Evolutionary conservation across 129 eudicot genomes (phyloP).

Genomic region (Flaveria ramosissima): DNA sequence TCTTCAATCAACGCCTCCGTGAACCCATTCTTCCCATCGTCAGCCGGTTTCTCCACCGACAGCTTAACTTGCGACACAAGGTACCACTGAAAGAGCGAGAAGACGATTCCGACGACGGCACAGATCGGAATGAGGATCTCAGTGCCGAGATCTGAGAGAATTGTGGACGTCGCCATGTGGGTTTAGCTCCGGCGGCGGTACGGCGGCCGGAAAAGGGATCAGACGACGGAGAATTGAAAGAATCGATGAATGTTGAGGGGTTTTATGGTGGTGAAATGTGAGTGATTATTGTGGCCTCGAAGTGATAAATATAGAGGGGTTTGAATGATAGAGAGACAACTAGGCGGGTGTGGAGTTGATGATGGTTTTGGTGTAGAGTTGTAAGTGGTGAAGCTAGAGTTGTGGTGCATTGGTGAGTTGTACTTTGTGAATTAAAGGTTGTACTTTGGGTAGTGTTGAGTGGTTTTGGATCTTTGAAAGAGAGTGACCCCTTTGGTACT

Average conservation of each 20-base stretch:
- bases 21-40: slow-evolving; percentile 46
- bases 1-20: slow-evolving; percentile 63
- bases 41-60: slow-evolving; percentile 28
- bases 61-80: slow-evolving; percentile 59
- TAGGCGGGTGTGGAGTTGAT: slow-evolving; percentile 35
- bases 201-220: slow-evolving; percentile 7
- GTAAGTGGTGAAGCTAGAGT: background rate
- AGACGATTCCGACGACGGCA: slow-evolving; percentile 59
- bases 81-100: slow-evolving; percentile 64
- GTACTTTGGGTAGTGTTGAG: background rate
- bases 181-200: background rate
- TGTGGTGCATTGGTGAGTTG: fast-evolving
- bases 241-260: slow-evolving; percentile 15
- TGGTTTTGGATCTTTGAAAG: slow-evolving; percentile 6
- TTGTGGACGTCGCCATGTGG: slow-evolving; percentile 42
- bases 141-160: slow-evolving; percentile 62
- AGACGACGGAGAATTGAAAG: background rate
- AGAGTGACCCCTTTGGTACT: background rate
- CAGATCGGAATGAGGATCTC: slow-evolving; percentile 66
- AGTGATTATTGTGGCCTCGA: slow-evolving; percentile 22
- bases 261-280: slow-evolving; percentile 29
- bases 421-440: background rate
- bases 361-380: slow-evolving; percentile 13
- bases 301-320: slow-evolving; percentile 34
- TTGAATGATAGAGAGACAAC: slow-evolving; percentile 36